Evolutionary conservation across 306 rosid genomes (phyloP).

Genomic region (Albizia julibrissin): DNA sequence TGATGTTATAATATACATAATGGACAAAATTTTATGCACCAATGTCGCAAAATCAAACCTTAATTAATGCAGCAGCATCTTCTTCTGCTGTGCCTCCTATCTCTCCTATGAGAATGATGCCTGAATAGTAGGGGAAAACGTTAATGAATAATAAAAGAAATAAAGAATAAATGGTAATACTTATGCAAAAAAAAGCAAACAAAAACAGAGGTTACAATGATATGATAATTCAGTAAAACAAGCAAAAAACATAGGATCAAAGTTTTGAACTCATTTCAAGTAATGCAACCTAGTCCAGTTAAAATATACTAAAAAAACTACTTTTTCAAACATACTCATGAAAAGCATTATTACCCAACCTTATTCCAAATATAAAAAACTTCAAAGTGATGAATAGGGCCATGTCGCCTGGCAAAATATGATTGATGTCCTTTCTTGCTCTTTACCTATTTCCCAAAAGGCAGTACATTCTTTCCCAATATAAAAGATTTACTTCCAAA

Average conservation of each 20-base stretch:
- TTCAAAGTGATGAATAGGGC: background rate
- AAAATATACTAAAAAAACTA: background rate
- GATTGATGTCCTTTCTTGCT: background rate
- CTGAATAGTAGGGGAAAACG: conserved; percentile 37
- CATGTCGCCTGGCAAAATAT: background rate
- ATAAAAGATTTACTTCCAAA: background rate
- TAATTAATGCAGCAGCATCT: conserved; percentile 97
- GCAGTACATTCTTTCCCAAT: background rate
- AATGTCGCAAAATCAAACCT: conserved; percentile 52
- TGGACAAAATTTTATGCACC: conserved; percentile 2
- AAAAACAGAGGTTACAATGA: background rate
- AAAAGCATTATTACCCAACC: background rate
- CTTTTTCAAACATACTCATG: background rate
- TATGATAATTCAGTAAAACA: background rate
- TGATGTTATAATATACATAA: background rate
- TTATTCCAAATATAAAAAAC: background rate
- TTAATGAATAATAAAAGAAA: background rate
- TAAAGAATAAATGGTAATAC: background rate
- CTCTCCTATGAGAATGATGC: conserved; percentile 93
- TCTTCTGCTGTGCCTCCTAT: conserved; percentile 99
- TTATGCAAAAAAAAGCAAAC: background rate
- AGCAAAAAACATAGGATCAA: background rate
- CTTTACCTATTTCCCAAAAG: background rate
- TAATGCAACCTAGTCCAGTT: background rate
- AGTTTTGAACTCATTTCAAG: background rate